Percentiles rank a stretch among this genome's conserved stretches.
Evolutionary conservation across 352 stramenopile genomes (phyloP).

Genomic region (Phytophthora citricola): DNA sequence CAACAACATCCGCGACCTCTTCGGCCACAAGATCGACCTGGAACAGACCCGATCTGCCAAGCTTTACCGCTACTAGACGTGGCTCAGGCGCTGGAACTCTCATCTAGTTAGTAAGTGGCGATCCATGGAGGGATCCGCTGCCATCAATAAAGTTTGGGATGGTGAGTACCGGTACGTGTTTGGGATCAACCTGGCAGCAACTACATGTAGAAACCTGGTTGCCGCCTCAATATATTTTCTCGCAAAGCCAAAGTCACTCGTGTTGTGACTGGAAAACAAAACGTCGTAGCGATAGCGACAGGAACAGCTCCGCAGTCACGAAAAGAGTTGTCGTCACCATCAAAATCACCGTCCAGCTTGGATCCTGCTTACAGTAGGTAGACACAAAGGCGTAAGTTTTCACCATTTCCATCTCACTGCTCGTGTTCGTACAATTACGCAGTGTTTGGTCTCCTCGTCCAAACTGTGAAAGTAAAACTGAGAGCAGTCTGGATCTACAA

Average conservation of each 20-base stretch:
- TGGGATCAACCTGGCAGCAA: not conserved
- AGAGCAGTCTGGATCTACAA: constrained; percentile 62
- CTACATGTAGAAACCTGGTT: too few species aligned
- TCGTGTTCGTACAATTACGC: constrained; percentile 54
- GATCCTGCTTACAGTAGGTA: constrained; percentile 31
- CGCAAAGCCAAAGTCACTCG: not conserved
- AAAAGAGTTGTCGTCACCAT: constrained; percentile 45
- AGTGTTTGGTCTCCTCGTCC: constrained; percentile 50
- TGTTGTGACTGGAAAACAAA: constrained; percentile 22
- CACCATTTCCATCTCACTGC: not conserved
- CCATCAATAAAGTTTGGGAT: constrained; percentile 27
- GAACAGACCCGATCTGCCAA: constrained; percentile 95
- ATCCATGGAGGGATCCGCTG: constrained; percentile 19
- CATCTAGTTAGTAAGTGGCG: constrained; percentile 25
- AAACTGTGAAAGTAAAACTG: constrained; percentile 72
- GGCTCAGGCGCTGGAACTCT: constrained; percentile 4
- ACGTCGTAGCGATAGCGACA: constrained; percentile 42
- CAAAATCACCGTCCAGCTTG: constrained; percentile 45
- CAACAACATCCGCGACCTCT: constrained; percentile 99
- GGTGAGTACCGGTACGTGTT: constrained; percentile 9
- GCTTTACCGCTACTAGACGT: constrained; percentile 82
- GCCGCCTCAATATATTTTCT: not conserved
- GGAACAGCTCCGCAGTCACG: constrained; percentile 45
- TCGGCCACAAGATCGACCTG: constrained; percentile 99
- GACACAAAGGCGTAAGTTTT: not conserved